Evolutionary conservation across 371 early-diverging fungal genomes (phyloP), one percentile per base, ranked within the genome.

Genomic region (Phascolomyces articulosus): DNA sequence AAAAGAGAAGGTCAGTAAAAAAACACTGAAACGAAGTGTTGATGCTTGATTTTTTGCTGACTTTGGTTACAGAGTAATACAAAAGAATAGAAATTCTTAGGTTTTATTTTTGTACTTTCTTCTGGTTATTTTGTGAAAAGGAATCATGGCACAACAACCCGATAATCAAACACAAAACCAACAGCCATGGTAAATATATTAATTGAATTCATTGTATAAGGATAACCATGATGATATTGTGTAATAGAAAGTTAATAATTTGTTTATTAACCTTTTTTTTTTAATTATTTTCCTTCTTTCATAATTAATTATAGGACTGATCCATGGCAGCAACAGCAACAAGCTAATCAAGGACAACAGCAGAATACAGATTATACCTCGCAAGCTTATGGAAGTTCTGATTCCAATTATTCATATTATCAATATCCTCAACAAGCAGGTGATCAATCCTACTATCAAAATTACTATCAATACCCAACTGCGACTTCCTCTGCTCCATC

Each of bases 361-460:
- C 21, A 48, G n/a, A 11, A 60, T 61, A 11, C 49, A 13, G 47
- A n/a, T 29, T 47, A 63, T 29, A 51, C 40, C 15, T n/a, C 34
- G 8, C 41, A 41, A 13, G 44, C 24, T n/a, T 58, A 40, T 26
- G 18, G 67, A 26, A 56, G 62, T 57, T 58, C 72, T 29, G 66
- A 72, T 59, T 58, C 77, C 18, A 61, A 67, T 10, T 73, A 69
- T 21, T 65, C 67, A 23, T 65, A 72, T 27, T 65, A 56, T 51
- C 65, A 69, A 18, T 66, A 64, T 62, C 64, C 66, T 31, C 66
- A 68, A 28, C 49, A 51, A 8, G 64, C 31, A 15, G 60, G 65
- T 20, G 71, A 73, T 24, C 68, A 73, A 27, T 60, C 65, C 13
- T 74, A 78, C 47, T 74, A 74, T 48, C 66, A 68, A 26, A 64